Conservation (phyloP, 352 stramenopile genomes). For the Thraustochytrium sp. region DNA sequence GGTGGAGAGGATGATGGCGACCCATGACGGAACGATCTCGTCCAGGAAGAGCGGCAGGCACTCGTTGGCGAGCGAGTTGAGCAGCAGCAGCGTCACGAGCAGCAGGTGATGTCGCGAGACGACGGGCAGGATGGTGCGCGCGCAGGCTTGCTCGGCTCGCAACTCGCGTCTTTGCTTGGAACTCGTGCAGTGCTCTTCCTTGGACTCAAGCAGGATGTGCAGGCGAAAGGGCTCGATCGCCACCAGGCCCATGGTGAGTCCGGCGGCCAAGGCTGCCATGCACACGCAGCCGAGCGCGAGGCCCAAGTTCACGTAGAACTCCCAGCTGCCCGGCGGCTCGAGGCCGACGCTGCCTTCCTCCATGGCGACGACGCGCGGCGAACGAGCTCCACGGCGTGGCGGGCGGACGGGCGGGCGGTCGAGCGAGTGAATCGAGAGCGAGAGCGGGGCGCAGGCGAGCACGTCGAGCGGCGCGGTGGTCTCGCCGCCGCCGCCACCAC, state of each 20-base stretch:
- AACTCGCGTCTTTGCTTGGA: neutral
- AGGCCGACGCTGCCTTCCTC: neutral
- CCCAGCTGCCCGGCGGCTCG: neutral
- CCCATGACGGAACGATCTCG: slow-evolving; percentile 66
- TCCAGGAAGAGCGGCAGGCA: slow-evolving; percentile 86
- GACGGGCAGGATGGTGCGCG: slow-evolving; percentile 71
- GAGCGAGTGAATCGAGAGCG: too few species aligned
- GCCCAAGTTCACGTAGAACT: slow-evolving; percentile 39
- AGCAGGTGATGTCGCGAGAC: slow-evolving; percentile 81
- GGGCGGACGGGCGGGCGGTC: too few species aligned
- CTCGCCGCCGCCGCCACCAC: too few species aligned
- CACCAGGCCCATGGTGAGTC: slow-evolving; percentile 65
- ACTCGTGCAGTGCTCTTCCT: slow-evolving; percentile 37
- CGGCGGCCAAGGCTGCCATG: slow-evolving; percentile 58
- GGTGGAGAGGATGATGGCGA: slow-evolving; percentile 89
- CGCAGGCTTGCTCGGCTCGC: slow-evolving; percentile 63
- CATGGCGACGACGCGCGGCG: neutral
- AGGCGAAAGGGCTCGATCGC: slow-evolving; percentile 57
- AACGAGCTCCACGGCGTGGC: too few species aligned
- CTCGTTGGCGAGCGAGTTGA: slow-evolving; percentile 88
- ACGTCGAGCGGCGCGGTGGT: too few species aligned
- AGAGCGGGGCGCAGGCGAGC: too few species aligned
- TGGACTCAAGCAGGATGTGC: slow-evolving; percentile 49
- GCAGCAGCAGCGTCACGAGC: slow-evolving; percentile 85
- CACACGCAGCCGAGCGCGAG: slow-evolving; percentile 52